Percentiles rank a stretch among this genome's conserved stretches.
phyloP scores from a whole-genome alignment of 495 filamentous ascomycete species.

The Tuber indicum region DNA sequence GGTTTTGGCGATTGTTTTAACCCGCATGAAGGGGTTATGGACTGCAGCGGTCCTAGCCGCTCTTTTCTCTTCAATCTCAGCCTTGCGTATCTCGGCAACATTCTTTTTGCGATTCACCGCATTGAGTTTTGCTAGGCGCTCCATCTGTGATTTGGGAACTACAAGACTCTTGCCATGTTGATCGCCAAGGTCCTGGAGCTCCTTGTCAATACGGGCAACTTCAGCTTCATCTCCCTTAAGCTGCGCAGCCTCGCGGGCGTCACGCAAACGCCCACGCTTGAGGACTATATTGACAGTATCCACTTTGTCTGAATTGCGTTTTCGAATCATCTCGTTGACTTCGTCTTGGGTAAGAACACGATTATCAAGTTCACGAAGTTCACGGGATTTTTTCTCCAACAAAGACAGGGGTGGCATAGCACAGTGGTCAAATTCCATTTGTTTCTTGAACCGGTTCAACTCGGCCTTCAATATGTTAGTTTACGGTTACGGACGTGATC shows the following conservation, averaged over 20 bases:
- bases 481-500: slow-evolving; percentile 11
- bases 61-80: slow-evolving; percentile 70
- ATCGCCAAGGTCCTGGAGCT: slow-evolving; percentile 60
- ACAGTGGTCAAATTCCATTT: slow-evolving; percentile 62
- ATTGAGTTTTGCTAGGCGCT: slow-evolving; percentile 71
- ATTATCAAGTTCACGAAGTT: slow-evolving; percentile 72
- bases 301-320: slow-evolving; percentile 50
- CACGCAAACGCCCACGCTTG: slow-evolving; percentile 57
- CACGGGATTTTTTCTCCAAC: slow-evolving; percentile 63
- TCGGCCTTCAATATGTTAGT: slow-evolving; percentile 55
- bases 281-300: slow-evolving; percentile 52
- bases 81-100: slow-evolving; percentile 71
- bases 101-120: slow-evolving; percentile 70
- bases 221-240: slow-evolving; percentile 56
- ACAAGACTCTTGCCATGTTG: slow-evolving; percentile 50
- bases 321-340: slow-evolving; percentile 65
- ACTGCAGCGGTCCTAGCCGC: slow-evolving; percentile 56
- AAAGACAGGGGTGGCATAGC: slow-evolving; percentile 61
- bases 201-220: slow-evolving; percentile 55
- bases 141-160: slow-evolving; percentile 43
- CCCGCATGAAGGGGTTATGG: slow-evolving; percentile 58
- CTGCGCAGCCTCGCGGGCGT: slow-evolving; percentile 59
- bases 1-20: slow-evolving; percentile 37
- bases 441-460: slow-evolving; percentile 73
- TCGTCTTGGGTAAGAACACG: slow-evolving; percentile 73